Evolutionary conservation across 805 yeast species (phyloP).

Genomic region (Sporopachydermia lactativora): DNA sequence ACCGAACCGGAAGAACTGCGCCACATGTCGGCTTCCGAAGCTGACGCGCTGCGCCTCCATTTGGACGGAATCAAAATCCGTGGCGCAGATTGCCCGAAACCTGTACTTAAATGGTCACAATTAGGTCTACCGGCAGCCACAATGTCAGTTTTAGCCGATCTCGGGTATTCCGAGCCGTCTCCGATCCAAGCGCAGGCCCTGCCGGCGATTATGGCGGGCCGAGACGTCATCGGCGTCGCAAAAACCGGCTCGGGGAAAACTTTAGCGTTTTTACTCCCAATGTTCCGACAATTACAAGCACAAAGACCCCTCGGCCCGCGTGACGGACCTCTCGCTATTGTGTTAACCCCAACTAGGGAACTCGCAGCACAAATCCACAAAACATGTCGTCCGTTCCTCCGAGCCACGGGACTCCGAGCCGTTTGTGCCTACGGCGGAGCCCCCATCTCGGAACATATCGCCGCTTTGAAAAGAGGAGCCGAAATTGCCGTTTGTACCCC

Average conservation of each 20-base stretch:
- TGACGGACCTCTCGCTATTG: conserved; percentile 68
- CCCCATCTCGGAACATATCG: conserved; percentile 67
- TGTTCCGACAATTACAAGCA: conserved; percentile 71
- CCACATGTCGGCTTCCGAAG: conserved; percentile 37
- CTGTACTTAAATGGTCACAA: conserved; percentile 68
- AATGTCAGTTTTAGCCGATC: conserved; percentile 34
- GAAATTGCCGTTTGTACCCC: conserved; percentile 89
- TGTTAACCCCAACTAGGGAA: conserved; percentile 88
- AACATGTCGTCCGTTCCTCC: conserved; percentile 47
- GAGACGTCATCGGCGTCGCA: conserved; percentile 87
- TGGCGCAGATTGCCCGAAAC: conserved; percentile 45
- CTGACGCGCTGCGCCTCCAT: conserved; percentile 34
- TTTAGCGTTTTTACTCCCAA: conserved; percentile 70
- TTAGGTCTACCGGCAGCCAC: conserved; percentile 58
- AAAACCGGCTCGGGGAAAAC: conserved; percentile 97
- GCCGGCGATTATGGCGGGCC: conserved; percentile 81
- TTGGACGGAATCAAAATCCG: conserved; percentile 54
- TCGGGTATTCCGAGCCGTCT: conserved; percentile 53
- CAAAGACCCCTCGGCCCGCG: conserved; percentile 34
- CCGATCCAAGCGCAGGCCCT: conserved; percentile 85
- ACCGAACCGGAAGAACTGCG: conserved; percentile 40
- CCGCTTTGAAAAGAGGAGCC: conserved; percentile 61
- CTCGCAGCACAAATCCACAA: conserved; percentile 70
- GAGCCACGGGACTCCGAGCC: conserved; percentile 33
- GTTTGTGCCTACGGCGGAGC: conserved; percentile 90